These are phyloP conservation scores for Withania somnifera DNA, from an alignment of 305 asterid genomes.

Conservation along the genomic window DNA sequence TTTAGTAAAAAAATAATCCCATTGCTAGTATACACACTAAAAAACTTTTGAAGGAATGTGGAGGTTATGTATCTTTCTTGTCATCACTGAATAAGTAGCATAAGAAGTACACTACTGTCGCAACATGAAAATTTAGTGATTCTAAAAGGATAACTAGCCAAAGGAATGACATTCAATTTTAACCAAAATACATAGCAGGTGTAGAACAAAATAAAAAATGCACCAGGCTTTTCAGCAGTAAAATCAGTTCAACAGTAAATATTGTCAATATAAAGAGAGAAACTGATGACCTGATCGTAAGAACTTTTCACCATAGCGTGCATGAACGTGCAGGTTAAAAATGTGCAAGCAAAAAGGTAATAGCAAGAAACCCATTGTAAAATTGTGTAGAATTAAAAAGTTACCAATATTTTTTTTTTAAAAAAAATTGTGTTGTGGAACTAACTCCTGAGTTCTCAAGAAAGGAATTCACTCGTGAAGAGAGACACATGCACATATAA, in stretches of 20 bases:
- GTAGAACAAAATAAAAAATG: neutral
- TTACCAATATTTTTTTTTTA: no score
- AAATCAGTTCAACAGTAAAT: neutral
- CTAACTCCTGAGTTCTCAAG: neutral
- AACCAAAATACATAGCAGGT: neutral
- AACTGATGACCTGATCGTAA: neutral
- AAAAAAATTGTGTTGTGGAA: no score
- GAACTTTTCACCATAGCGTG: neutral
- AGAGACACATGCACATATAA: neutral
- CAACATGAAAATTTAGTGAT: neutral
- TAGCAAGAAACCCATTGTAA: neutral
- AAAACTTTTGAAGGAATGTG: neutral
- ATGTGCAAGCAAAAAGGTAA: neutral
- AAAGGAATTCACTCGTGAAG: neutral
- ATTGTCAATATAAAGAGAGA: neutral
- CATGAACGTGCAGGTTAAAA: neutral
- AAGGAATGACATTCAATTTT: neutral
- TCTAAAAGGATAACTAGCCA: neutral
- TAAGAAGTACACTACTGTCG: neutral
- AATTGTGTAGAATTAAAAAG: neutral
- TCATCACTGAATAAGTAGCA: neutral
- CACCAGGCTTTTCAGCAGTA: neutral
- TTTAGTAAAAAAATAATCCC: neutral
- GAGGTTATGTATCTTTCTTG: neutral
- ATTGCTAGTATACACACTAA: neutral